Base-by-base conservation (phyloP, 2,329 filamentous ascomycete species). In the Calonectria montana region DNA sequence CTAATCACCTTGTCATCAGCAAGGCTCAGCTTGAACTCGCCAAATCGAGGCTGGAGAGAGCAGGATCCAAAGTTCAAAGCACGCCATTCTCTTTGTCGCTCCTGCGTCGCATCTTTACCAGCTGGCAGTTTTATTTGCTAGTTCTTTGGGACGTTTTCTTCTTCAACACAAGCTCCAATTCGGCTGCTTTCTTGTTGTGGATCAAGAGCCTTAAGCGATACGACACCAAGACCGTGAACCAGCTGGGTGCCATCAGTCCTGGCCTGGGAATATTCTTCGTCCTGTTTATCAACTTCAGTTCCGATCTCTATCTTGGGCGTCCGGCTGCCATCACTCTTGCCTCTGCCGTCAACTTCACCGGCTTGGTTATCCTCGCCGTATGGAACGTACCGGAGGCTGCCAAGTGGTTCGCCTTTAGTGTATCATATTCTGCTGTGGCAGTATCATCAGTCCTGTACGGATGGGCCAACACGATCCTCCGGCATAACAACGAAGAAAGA, bases 301-400 rank as follows among this genome's bases (percentile, higher is more conserved):
- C 79, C n/a, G 78, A 76, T 50, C 73, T 76, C 2, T 74, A 65
- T 67, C 71, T 76, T 35, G 74, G 74, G 2, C 68, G 71, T 5
- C 71, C 74, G 2, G 69, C 65, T 0, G 74, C 74, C 2, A 76
- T 76, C 29, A 76, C 74, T 7, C 21, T 76, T 50, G 74, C 74
- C 0, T 74, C 74, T 1, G 57, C 59, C 0, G 31, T 74, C n/a
- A 76, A 76, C 57, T 73, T 75, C 15, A 75, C 71, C 0, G 74
- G 73, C 7, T 59, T 76, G 12, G 65, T 76, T 16, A 76, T 76
- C 3, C 59, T 76, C 0, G 71, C 74, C 2, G 35, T 69, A 3
- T 76, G 74, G 74, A 53, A 73, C 15, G 74, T 76, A 0, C 74
- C 74, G 1, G 74, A 76, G 29, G 64, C 73, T 0, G 74, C 74